Conservation (phyloP, 352 stramenopile species). For the Phytopythium oedochilum region DNA sequence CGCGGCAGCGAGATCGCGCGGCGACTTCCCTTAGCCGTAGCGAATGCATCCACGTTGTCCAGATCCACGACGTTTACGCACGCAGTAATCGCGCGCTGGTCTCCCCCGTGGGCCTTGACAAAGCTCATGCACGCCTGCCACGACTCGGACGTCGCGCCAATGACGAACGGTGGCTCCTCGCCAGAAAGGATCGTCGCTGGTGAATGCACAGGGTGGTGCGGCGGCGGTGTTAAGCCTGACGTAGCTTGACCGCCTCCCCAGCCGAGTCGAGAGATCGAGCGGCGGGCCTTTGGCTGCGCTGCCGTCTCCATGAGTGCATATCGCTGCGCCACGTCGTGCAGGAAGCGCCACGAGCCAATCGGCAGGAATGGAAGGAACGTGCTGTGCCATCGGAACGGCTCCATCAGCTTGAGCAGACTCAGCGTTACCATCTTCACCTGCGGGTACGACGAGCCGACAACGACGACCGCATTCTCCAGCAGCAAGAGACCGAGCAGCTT, state of each 20-base stretch:
- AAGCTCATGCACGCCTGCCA: constrained; percentile 61
- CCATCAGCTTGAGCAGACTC: constrained; percentile 60
- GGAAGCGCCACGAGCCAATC: constrained; percentile 64
- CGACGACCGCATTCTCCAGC: constrained; percentile 70
- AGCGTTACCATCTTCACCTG: constrained; percentile 74
- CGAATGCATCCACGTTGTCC: constrained; percentile 44
- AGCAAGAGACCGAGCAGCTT: constrained; percentile 69
- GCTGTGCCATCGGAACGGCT: constrained; percentile 81
- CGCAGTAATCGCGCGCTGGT: constrained; percentile 45
- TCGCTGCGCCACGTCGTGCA: constrained; percentile 54
- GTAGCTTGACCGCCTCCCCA: not conserved
- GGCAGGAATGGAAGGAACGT: constrained; percentile 74
- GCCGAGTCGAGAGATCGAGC: constrained; percentile 41
- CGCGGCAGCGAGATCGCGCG: constrained; percentile 59
- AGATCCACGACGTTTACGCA: constrained; percentile 70
- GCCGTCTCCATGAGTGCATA: constrained; percentile 49
- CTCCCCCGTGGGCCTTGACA: constrained; percentile 36
- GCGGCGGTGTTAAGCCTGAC: not conserved
- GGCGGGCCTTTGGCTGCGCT: constrained; percentile 47
- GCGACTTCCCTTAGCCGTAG: constrained; percentile 44
- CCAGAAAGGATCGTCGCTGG: not conserved
- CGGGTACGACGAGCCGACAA: constrained; percentile 66
- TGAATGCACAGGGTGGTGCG: not conserved
- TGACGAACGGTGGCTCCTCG: constrained; percentile 60
- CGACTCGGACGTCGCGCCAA: constrained; percentile 60